A percentile compares a stretch with the other conserved stretches of the same genome.
phyloP scores from a whole-genome alignment of 2,329 filamentous ascomycete genomes.

The Ophiostoma quercus region DNA sequence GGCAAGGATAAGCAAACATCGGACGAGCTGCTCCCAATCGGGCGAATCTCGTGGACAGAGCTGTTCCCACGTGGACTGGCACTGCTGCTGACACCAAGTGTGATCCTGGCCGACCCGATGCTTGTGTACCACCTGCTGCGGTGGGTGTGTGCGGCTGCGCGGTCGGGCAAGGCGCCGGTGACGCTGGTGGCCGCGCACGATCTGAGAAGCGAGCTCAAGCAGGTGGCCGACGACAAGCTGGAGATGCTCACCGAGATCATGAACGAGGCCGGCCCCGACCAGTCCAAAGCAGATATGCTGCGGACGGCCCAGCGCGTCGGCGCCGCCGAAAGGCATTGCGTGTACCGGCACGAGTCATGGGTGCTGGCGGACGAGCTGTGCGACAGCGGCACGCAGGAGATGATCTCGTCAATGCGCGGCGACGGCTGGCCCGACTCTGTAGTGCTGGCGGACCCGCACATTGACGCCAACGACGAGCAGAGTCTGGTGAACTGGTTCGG shows the following conservation, averaged over 20 bases:
- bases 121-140: slow-evolving; percentile 37
- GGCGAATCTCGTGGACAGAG: slow-evolving; percentile 36
- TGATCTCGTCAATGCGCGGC: slow-evolving; percentile 1
- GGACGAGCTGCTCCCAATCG: slow-evolving; percentile 27
- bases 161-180: slow-evolving; percentile 24
- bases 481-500: slow-evolving; percentile 60
- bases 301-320: neutral
- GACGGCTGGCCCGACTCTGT: slow-evolving; percentile 33
- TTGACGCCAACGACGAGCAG: slow-evolving; percentile 57
- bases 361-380: neutral
- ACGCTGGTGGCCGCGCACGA: slow-evolving; percentile 37
- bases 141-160: slow-evolving; percentile 36
- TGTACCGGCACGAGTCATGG: neutral
- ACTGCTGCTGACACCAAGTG: slow-evolving; percentile 48
- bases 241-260: neutral
- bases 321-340: neutral
- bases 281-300: neutral
- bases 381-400: too few relatives aligned
- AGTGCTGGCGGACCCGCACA: slow-evolving; percentile 42
- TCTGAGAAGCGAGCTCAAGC: slow-evolving; percentile 35
- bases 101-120: slow-evolving; percentile 43
- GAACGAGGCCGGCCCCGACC: neutral
- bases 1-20: neutral
- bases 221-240: neutral
- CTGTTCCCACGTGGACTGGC: slow-evolving; percentile 44